phyloP scores from a whole-genome alignment of 2,329 filamentous ascomycete species.

The Ophiostoma populinum region DNA sequence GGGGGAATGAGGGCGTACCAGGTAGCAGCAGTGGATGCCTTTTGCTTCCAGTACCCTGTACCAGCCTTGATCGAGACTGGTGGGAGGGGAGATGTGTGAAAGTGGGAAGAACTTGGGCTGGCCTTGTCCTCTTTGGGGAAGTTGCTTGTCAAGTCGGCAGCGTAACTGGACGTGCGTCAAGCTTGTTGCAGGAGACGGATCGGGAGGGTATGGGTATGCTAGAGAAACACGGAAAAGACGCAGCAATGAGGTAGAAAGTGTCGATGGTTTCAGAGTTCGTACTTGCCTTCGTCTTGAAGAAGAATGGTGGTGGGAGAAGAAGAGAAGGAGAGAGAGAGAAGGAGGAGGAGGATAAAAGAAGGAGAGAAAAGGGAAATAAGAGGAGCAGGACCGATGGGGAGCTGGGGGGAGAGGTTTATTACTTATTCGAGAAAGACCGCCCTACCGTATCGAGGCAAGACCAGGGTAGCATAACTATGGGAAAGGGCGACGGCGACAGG shows the following conservation, averaged over 20 bases:
- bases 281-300: background rate
- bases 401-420: constrained; percentile 10
- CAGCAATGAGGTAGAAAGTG: background rate
- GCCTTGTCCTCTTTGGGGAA: constrained; percentile 13
- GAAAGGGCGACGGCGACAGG: too few species aligned
- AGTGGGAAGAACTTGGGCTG: constrained; percentile 3
- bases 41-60: constrained; percentile 26
- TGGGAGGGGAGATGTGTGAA: constrained; percentile 15
- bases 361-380: constrained; percentile 2
- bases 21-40: too few species aligned
- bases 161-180: constrained; percentile 4
- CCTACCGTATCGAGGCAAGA: constrained; percentile 11
- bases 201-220: too few species aligned
- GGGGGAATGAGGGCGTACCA: too few species aligned
- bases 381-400: constrained; percentile 1
- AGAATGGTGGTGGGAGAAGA: background rate
- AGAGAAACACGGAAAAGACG: background rate
- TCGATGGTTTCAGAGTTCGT: too few species aligned
- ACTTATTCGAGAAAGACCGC: constrained; percentile 13
- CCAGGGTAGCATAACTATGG: too few species aligned
- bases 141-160: constrained; percentile 6
- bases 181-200: too few species aligned
- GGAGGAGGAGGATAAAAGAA: background rate
- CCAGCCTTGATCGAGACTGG: constrained; percentile 29
- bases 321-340: background rate